Base-by-base conservation (phyloP, 805 yeast genomes). In the Wickerhamomyces bisporus region DNA sequence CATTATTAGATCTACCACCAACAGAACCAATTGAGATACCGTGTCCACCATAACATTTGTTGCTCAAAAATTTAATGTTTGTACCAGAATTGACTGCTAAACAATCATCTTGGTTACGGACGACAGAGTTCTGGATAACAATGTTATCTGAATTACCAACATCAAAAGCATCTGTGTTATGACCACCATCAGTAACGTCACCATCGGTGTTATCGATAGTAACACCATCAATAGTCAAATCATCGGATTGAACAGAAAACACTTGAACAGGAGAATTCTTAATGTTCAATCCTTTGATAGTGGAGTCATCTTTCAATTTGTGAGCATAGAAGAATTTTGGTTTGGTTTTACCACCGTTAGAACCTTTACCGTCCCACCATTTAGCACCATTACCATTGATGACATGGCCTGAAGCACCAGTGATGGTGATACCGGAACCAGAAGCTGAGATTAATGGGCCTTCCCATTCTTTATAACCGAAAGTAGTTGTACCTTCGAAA, bases 21-120 rank as follows among this genome's bases (percentile, higher is more conserved):
- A 45, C 44, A n/a, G 42, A 35, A 18, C 50, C 49, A 31, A 47
- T 38, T 12, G 51, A 47, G 25, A 45, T 45, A 25, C 51, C 51
- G 27, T 47, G 49, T 28, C 45, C 47, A 34, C 45, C 45, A 19
- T 38, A 40, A 36, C 51, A 47, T 25, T 33, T 31, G 26, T 45
- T 47, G 30, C 36, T 41, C 21, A 18, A 14, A 35, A 47, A 45
- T 15, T 35, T 20, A 32, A 43, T 45, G 18, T 35, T 39, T 7
- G 34, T 40, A 35, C 49, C 48, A 13, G 49, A 42, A 24, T 47
- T 43, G 7, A 47, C 37, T 14, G 49, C 47, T 7, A 47, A 38
- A 39, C 51, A 47, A 23, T 45, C 51, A 35, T 47, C 49, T 37
- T 44, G 47, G 26, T 47, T 47, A 18, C 42, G 33, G 18, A 45